These are phyloP conservation scores for Magnaporthiopsis incrustans DNA, from an alignment of 2,329 filamentous ascomycete genomes.

Conservation along the genomic window DNA sequence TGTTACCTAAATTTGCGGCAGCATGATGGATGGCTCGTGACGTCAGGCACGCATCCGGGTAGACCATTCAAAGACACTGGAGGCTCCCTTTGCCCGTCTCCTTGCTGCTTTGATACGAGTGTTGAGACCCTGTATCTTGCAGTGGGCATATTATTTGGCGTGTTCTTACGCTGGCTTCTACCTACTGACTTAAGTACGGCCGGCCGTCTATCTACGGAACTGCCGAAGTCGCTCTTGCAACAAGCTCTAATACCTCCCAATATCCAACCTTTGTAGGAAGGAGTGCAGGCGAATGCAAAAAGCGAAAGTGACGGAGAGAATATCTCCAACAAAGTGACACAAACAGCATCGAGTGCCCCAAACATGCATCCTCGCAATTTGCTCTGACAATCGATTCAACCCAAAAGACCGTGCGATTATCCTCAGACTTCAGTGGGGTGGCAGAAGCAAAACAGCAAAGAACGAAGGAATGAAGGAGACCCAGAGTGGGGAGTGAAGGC, in stretches of 20 bases:
- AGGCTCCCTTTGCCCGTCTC: background rate
- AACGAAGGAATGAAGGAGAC: background rate
- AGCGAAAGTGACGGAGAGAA: background rate
- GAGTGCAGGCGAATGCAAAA: background rate
- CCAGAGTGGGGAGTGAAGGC: background rate
- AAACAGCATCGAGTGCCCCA: background rate
- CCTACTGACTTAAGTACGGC: background rate
- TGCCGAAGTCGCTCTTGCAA: background rate
- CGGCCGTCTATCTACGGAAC: background rate
- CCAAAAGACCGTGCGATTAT: background rate
- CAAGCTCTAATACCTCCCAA: background rate
- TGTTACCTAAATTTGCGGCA: background rate
- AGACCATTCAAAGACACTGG: too few relatives aligned
- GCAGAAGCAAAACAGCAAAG: conserved; percentile 3
- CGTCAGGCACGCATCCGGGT: too few relatives aligned
- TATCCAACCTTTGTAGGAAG: background rate
- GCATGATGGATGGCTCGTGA: background rate
- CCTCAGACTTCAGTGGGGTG: background rate
- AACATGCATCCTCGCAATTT: background rate
- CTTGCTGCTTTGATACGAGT: background rate
- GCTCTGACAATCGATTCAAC: background rate
- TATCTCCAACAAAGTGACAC: background rate
- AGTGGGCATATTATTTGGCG: background rate
- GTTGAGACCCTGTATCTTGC: background rate
- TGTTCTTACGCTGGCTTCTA: background rate